These are phyloP conservation scores for Melastoma malabathricum DNA, from an alignment of 345 rosid species.

Conservation along the genomic window DNA sequence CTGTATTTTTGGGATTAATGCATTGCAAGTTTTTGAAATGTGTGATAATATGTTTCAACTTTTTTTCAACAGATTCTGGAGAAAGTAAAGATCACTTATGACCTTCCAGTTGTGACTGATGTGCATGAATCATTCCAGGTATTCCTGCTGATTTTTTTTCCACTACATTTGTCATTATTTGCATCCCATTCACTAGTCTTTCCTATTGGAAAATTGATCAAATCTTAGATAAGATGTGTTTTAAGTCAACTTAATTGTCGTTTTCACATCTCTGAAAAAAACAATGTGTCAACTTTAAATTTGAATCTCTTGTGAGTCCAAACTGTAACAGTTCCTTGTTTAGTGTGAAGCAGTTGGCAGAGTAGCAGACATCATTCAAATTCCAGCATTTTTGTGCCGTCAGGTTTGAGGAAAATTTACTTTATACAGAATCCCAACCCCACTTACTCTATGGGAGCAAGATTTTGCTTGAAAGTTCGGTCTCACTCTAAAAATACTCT, in stretches of 20 bases:
- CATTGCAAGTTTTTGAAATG: not conserved
- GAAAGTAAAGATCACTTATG: conserved; percentile 81
- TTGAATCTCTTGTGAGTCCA: not conserved
- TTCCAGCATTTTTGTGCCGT: conserved; percentile 94
- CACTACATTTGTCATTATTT: too few relatives aligned
- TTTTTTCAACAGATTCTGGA: conserved; percentile 65
- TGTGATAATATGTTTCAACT: not conserved
- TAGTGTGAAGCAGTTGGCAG: conserved; percentile 81
- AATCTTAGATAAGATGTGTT: too few relatives aligned
- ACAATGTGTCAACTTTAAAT: not conserved
- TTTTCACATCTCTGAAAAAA: too few relatives aligned
- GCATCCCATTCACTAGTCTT: too few relatives aligned
- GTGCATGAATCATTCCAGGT: conserved; percentile 90
- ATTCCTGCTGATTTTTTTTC: not conserved
- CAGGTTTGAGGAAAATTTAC: conserved; percentile 34
- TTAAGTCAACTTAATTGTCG: too few relatives aligned
- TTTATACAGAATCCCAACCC: too few relatives aligned
- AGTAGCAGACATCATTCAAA: conserved; percentile 93
- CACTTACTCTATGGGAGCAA: too few relatives aligned
- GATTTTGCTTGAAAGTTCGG: too few relatives aligned
- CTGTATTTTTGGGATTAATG: not conserved
- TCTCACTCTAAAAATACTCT: not conserved
- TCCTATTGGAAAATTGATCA: too few relatives aligned
- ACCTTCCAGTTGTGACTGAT: conserved; percentile 83
- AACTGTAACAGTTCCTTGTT: not conserved